Conservation (phyloP, 225 moss, liverwort and hornwort genomes). For the Rhytidiadelphus loreus region DNA sequence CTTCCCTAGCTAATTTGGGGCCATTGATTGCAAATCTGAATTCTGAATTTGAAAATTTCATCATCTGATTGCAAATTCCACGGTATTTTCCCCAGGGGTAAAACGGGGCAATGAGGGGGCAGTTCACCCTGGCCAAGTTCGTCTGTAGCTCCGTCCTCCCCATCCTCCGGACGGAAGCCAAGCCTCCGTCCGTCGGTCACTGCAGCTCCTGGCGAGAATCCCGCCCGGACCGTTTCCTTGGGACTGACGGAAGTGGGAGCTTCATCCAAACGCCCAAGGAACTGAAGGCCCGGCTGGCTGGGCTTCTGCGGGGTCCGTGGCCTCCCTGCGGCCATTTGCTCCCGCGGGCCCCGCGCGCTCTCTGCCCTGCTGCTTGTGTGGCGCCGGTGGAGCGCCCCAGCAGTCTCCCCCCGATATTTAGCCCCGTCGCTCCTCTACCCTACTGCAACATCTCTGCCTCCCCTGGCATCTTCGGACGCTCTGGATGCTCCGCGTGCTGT, state of each 20-base stretch:
- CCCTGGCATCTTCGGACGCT: fast-evolving
- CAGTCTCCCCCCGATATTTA: neutral
- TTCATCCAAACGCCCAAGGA: neutral
- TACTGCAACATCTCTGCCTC: fast-evolving
- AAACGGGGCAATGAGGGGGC: too few species aligned
- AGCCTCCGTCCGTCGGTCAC: too few species aligned
- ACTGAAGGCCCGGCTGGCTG: neutral
- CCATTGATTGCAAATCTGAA: too few species aligned
- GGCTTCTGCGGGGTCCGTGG: neutral
- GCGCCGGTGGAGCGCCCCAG: neutral
- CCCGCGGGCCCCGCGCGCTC: neutral
- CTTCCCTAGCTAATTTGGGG: too few species aligned
- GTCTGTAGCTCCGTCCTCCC: too few species aligned
- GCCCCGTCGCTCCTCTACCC: neutral
- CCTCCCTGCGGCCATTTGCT: neutral
- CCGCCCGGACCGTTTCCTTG: too few species aligned
- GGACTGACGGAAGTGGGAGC: neutral
- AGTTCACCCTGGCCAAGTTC: too few species aligned
- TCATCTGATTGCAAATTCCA: too few species aligned
- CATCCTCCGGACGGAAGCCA: too few species aligned
- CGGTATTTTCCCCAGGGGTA: too few species aligned
- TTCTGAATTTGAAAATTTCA: too few species aligned
- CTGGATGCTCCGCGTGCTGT: neutral
- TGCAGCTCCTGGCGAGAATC: too few species aligned
- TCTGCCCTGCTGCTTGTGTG: slow-evolving; percentile 2